Evolutionary conservation across 768 basidiomycete species (phyloP), one percentile per base, ranked within the genome.

Genomic region (Suillus placidus): DNA sequence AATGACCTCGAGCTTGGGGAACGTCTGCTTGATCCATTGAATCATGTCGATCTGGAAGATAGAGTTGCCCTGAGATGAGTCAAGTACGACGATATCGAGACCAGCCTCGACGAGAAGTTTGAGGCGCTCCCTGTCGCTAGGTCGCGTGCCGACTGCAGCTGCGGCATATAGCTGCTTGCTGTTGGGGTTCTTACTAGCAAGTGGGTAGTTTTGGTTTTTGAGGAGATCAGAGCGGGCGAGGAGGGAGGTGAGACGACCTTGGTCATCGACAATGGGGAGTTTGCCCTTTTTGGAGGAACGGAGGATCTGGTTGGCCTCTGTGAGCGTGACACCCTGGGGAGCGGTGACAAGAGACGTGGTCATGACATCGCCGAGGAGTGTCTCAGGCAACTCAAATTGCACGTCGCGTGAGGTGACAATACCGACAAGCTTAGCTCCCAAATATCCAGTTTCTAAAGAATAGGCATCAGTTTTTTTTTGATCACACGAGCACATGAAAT

Each of bases 251-350:
- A 94, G 88, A 65, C 86, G 81, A 57, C 90, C 89, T 55, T 85
- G 72, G 10, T 75, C 67, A 77, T 94, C 88, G 70, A 93, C 81
- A 73, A 94, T 89, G 42, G 96, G 97, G 2, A 99, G 88, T 76
- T 99, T 99, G 61, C 97, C 97, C 83, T 97, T 99, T 77, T 99
- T 99, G 35, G 91, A 97, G 76, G 93, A 89, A 47, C 96, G 94
- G 30, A 99, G 90, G 73, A 99, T 92, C 74, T 88, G 82, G 82
- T 99, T 99, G 67, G 97, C 97, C 78, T 97, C 90, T 42, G 85
- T 74, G 51, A 99, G 89, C 4, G 94, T 97, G 71, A 98, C 89
- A 32, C 97, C 97, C 70, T 93, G 84, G 1, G 83, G 83, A 9
- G 94, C 97, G 35, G 93, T 94, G 73, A 98, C 90, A 64, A 98